Evolutionary conservation across 1,284 basidiomycete species (phyloP).

Genomic region (Cryptococcus deneoformans): DNA sequence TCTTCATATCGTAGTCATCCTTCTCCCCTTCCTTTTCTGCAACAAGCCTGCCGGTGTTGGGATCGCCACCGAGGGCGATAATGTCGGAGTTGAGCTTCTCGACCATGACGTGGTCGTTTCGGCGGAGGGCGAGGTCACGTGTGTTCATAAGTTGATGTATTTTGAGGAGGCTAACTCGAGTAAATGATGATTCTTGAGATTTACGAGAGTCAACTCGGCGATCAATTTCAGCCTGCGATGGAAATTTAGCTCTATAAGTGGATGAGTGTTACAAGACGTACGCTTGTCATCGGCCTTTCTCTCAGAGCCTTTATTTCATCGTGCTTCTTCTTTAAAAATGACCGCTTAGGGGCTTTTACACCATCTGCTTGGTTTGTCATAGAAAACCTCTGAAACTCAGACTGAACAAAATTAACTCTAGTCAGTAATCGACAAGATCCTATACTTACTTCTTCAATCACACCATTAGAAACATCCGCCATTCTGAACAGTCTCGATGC

Average conservation of each 20-base stretch:
- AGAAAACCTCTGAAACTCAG: conserved; percentile 66
- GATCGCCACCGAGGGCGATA: conserved; percentile 54
- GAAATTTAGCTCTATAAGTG: conserved; percentile 31
- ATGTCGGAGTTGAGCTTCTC: conserved; percentile 62
- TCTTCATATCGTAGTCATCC: conserved; percentile 55
- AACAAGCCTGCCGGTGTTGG: conserved; percentile 7
- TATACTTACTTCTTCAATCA: conserved; percentile 58
- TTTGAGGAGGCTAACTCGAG: conserved; percentile 46
- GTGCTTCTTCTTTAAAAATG: conserved; percentile 62
- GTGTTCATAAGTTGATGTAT: conserved; percentile 53
- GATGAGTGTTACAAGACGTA: conserved; percentile 40
- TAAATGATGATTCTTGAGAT: conserved; percentile 16
- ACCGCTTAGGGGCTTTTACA: conserved; percentile 63
- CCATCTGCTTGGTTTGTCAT: conserved; percentile 57
- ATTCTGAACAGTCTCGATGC: conserved; percentile 61
- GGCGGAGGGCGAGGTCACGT: conserved; percentile 65
- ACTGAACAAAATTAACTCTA: conserved; percentile 50
- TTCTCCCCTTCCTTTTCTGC: conserved; percentile 21
- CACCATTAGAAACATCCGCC: conserved; percentile 75
- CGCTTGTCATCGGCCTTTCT: conserved; percentile 70
- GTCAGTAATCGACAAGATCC: not conserved
- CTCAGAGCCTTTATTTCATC: conserved; percentile 60
- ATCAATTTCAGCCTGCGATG: conserved; percentile 58
- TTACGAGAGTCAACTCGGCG: conserved; percentile 59
- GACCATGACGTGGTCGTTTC: conserved; percentile 64